Evolutionary conservation across 306 rosid genomes (phyloP), one percentile per base, ranked within the genome.

Genomic region (Vigna angularis): DNA sequence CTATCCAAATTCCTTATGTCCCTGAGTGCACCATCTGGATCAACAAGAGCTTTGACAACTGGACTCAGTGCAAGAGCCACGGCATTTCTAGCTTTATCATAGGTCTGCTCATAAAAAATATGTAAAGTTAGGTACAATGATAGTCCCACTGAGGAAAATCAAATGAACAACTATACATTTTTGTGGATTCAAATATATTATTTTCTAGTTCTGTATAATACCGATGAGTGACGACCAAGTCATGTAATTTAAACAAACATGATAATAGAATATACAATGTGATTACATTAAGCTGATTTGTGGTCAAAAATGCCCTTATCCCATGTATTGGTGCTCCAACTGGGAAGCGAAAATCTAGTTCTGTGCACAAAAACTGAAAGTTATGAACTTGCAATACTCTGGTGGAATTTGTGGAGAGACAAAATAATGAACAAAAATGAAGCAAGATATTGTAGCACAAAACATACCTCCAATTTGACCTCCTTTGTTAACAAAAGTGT

Each of bases 11-110:
- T 80, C 85, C 99, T 75, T 66, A 95, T 93, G 79, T 93, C 96
- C 88, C 66, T 82, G 94, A 95, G 66, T 75, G 98, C 99, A 74
- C 91, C 99, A 87, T 95, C 98, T 66, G 99, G 97, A 83, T 95
- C 79, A 74, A 95, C 90, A 77, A 95, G 98, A 84, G 99, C 98
- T 85, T 47, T 93, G 72, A 95, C 99, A 83, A 95, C 98, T 40
- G 99, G 99, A 87, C 99, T 95, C 75, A 91, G 84, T 32, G 98
- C 98, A 61, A 95, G 97, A 76, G 99, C 99, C 81, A 95, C 26
- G 9, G 99, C 99, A 83, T 93, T 95, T 85, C 99, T 93, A 81
- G 98, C 99, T 85, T 93, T 95, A 78, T 95, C 98, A 82, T 93
- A 95, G 16, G 97, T 85, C 99, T 95, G 91, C 82, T 82, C 50